Conservation (phyloP, 106 monocot species). For the Dendrobium huoshanense region DNA sequence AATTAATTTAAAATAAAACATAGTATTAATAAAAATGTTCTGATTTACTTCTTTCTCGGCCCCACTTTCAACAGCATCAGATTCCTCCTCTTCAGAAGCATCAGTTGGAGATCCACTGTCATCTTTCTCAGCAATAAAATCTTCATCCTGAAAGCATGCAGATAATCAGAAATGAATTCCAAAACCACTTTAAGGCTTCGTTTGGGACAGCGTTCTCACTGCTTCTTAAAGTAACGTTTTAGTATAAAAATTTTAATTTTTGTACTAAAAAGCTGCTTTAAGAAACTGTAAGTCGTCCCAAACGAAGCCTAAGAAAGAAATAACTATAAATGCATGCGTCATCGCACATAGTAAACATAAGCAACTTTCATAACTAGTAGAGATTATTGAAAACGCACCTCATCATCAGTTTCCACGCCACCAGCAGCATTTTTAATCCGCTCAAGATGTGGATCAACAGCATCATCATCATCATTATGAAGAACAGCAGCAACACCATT, state of each 20-base stretch:
- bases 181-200: neutral
- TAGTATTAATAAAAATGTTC: neutral
- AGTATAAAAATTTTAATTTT: too few species aligned
- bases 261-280: too few species aligned
- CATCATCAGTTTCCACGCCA: constrained; percentile 96
- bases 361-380: neutral
- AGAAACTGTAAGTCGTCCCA: too few species aligned
- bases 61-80: constrained; percentile 88
- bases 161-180: neutral
- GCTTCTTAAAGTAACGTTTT: too few species aligned
- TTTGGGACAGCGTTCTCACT: too few species aligned
- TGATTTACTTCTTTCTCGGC: constrained; percentile 54
- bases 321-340: neutral
- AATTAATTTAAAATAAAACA: neutral
- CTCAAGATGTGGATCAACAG: constrained; percentile 96
- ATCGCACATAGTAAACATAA: neutral
- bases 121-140: constrained; percentile 97
- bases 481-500: constrained; percentile 75
- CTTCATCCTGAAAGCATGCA: constrained; percentile 64
- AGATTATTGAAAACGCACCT: constrained; percentile 27
- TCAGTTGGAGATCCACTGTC: constrained; percentile 97
- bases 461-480: constrained; percentile 68
- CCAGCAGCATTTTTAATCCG: constrained; percentile 76
- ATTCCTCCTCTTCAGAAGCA: constrained; percentile 75
- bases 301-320: too few species aligned